A percentile compares a stretch with the other conserved stretches of the same genome.
Evolutionary conservation across 768 basidiomycete genomes (phyloP).

Genomic region (Termitomyces sp.): DNA sequence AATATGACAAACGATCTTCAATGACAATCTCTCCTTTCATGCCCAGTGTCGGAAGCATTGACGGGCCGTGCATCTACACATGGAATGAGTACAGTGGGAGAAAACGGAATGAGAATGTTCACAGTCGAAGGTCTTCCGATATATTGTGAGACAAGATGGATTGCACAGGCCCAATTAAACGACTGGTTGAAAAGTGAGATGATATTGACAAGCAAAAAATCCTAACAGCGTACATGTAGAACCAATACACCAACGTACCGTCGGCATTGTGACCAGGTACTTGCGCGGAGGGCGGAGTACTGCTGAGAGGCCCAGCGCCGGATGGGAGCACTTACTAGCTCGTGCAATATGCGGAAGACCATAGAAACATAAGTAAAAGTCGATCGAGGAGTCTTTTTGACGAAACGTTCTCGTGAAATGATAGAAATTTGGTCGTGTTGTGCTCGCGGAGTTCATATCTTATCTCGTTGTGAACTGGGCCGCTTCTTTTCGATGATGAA

Average conservation of each 20-base stretch:
- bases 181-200: constrained; percentile 29
- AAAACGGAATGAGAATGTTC: constrained; percentile 15
- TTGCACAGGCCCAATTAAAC: constrained; percentile 50
- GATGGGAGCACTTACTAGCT: not conserved
- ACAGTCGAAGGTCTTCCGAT: constrained; percentile 55
- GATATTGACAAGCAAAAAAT: not conserved
- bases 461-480: not conserved
- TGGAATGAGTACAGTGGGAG: constrained; percentile 1
- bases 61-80: constrained; percentile 63
- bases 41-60: constrained; percentile 78
- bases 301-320: not conserved
- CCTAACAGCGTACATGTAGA: constrained; percentile 16
- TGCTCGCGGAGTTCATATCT: constrained; percentile 2
- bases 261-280: constrained; percentile 15
- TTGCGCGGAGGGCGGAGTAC: constrained; percentile 10
- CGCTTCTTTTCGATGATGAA: not conserved
- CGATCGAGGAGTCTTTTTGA: too few relatives aligned
- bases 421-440: not conserved
- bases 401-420: too few relatives aligned
- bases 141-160: constrained; percentile 63
- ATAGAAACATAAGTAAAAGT: constrained; percentile 5
- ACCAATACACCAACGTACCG: constrained; percentile 11
- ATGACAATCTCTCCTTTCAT: constrained; percentile 55
- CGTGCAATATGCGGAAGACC: not conserved
- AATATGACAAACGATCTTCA: constrained; percentile 56